Percentiles rank a stretch among this genome's conserved stretches.
These are phyloP conservation scores for Torrubiella hemipterigena DNA, from an alignment of 2,329 filamentous ascomycete species.

Conservation along the genomic window DNA sequence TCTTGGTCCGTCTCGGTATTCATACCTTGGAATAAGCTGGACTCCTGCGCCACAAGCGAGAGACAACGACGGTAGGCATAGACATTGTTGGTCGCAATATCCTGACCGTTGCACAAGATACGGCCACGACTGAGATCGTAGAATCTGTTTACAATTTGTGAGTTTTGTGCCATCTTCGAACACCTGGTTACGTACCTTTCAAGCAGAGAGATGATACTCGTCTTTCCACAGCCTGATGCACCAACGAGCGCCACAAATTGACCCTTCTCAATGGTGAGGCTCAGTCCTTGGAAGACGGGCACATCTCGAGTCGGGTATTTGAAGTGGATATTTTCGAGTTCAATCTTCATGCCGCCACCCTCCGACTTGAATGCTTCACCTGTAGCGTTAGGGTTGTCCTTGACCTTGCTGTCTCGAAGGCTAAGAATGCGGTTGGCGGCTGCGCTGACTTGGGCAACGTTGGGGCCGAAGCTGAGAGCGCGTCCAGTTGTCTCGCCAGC, in stretches of 20 bases:
- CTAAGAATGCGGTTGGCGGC: constrained; percentile 50
- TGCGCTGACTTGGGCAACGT: constrained; percentile 45
- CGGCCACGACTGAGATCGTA: constrained; percentile 56
- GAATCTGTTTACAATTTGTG: too few relatives aligned
- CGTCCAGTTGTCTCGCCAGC: constrained; percentile 56
- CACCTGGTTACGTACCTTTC: too few relatives aligned
- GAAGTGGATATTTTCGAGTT: constrained; percentile 45
- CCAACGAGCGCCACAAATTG: constrained; percentile 62
- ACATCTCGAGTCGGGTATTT: constrained; percentile 46
- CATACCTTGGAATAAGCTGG: constrained; percentile 61
- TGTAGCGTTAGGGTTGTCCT: constrained; percentile 17
- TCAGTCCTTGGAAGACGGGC: constrained; percentile 47
- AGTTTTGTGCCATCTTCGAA: too few relatives aligned
- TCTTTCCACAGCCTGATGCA: constrained; percentile 60
- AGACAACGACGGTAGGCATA: constrained; percentile 51
- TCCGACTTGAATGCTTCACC: constrained; percentile 26
- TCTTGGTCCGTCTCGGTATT: too few relatives aligned
- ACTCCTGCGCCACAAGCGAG: constrained; percentile 64
- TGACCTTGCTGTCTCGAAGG: constrained; percentile 31
- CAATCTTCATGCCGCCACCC: constrained; percentile 40
- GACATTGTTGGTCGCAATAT: constrained; percentile 47
- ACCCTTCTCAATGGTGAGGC: constrained; percentile 52
- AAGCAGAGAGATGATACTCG: constrained; percentile 53
- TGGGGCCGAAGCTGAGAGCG: constrained; percentile 55
- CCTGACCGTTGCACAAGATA: constrained; percentile 50